These are phyloP conservation scores for Pistacia vera DNA, from an alignment of 345 rosid species.

Conservation along the genomic window DNA sequence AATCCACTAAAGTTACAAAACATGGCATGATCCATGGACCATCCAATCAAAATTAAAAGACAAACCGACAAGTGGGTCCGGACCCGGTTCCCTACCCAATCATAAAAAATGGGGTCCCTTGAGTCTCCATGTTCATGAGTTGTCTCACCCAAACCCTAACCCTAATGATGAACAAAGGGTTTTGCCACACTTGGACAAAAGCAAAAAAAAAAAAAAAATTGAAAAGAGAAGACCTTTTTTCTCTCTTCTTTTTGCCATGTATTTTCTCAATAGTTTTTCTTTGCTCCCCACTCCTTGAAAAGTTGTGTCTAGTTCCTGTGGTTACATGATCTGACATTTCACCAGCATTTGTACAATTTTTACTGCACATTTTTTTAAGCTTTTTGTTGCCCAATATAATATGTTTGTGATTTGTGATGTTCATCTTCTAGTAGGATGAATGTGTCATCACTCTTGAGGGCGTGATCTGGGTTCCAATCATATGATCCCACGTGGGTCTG, in stretches of 20 bases:
- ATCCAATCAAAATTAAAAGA: conserved; percentile 31
- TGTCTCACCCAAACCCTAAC: conserved; percentile 20
- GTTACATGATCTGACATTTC: conserved; percentile 8
- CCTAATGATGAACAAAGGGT: conserved; percentile 26
- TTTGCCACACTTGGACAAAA: background rate
- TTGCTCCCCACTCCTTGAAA: conserved; percentile 4
- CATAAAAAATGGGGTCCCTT: conserved; percentile 47
- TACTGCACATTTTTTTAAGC: background rate
- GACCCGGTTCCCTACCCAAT: conserved; percentile 53
- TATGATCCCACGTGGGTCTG: background rate
- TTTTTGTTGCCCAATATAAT: background rate
- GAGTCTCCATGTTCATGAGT: conserved; percentile 31
- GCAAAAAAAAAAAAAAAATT: too few relatives aligned
- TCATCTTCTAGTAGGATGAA: background rate
- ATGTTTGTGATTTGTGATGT: too few relatives aligned
- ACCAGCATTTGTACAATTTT: background rate
- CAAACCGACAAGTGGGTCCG: conserved; percentile 54
- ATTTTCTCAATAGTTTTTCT: background rate
- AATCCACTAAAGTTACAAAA: conserved; percentile 33
- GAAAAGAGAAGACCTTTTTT: too few relatives aligned
- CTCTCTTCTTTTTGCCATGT: conserved; percentile 1
- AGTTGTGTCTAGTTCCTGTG: conserved; percentile 14
- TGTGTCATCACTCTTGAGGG: background rate
- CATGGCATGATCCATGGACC: conserved; percentile 14
- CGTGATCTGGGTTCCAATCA: background rate